Evolutionary conservation across 805 yeast genomes (phyloP).

Genomic region (Lipomyces spencermartinsiae): DNA sequence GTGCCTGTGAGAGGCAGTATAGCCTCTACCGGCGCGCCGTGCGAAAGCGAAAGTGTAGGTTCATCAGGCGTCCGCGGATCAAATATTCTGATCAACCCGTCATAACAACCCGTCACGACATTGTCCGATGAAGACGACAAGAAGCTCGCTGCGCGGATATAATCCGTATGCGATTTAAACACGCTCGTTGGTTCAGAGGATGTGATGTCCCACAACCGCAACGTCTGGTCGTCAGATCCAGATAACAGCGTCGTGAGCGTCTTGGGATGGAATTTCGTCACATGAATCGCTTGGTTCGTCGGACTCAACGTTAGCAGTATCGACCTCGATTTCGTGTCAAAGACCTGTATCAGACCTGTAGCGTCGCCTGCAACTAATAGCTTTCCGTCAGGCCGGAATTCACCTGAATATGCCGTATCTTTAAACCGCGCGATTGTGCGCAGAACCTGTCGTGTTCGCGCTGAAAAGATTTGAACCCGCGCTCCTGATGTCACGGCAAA

Average conservation of each 20-base stretch:
- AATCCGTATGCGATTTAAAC: conserved; percentile 81
- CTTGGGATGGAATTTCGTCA: conserved; percentile 87
- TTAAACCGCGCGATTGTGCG: conserved; percentile 87
- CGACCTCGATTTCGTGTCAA: conserved; percentile 82
- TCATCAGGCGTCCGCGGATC: conserved; percentile 69
- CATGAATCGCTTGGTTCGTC: conserved; percentile 87
- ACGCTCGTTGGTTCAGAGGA: conserved; percentile 74
- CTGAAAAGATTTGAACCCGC: conserved; percentile 87
- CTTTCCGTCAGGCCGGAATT: conserved; percentile 89
- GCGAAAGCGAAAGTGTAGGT: conserved; percentile 71
- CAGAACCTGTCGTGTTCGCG: conserved; percentile 90
- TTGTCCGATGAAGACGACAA: conserved; percentile 79
- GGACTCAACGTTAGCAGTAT: conserved; percentile 82
- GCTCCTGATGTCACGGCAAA: conserved; percentile 93
- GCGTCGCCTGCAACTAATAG: conserved; percentile 94
- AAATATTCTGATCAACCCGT: conserved; percentile 80
- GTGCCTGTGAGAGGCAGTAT: conserved; percentile 74
- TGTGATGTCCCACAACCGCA: conserved; percentile 88
- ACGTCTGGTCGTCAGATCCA: conserved; percentile 89
- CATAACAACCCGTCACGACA: conserved; percentile 93
- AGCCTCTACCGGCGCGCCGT: conserved; percentile 83
- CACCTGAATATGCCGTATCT: conserved; percentile 91
- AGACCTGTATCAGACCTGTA: conserved; percentile 88
- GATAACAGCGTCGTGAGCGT: conserved; percentile 76
- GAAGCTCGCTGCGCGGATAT: conserved; percentile 74